Percentiles rank a stretch among this genome's conserved stretches.
Evolutionary conservation across 148 eudicot species (phyloP).

Genomic region (Rhododendron henanense): DNA sequence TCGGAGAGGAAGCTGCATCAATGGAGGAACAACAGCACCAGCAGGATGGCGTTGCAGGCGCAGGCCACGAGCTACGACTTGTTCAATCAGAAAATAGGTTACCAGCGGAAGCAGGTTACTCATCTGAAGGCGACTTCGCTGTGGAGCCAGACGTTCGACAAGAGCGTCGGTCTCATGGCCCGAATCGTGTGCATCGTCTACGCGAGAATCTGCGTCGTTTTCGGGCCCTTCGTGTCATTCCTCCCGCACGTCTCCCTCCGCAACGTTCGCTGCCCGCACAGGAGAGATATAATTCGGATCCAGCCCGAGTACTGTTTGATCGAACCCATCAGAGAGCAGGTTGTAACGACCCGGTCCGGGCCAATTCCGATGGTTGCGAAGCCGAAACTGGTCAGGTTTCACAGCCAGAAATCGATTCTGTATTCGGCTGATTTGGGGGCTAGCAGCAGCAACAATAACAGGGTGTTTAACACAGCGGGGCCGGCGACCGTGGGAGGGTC

Average conservation of each 20-base stretch:
- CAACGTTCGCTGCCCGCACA: neutral
- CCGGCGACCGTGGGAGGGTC: constrained; percentile 70
- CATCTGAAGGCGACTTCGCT: constrained; percentile 49
- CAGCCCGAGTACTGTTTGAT: constrained; percentile 14
- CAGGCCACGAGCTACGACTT: constrained; percentile 30
- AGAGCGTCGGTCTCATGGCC: constrained; percentile 49
- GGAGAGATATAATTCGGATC: neutral
- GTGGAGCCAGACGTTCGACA: constrained; percentile 64
- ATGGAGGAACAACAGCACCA: constrained; percentile 28
- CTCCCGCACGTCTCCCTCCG: constrained; percentile 19
- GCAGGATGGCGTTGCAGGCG: neutral
- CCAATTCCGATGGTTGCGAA: constrained; percentile 13
- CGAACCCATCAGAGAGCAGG: constrained; percentile 3
- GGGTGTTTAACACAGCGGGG: constrained; percentile 60
- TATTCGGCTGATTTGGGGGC: constrained; percentile 5
- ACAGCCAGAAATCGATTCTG: constrained; percentile 35
- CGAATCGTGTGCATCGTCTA: constrained; percentile 43
- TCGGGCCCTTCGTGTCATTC: constrained; percentile 38
- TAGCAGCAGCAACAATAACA: constrained; percentile 12
- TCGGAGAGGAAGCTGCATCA: constrained; percentile 44
- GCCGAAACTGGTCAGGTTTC: constrained; percentile 45
- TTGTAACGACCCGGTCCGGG: constrained; percentile 19
- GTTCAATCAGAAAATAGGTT: constrained; percentile 43
- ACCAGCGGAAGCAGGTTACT: constrained; percentile 53
- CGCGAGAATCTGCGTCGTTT: constrained; percentile 48